A percentile compares a stretch with the other conserved stretches of the same genome.
Evolutionary conservation across 768 basidiomycete species (phyloP).

Genomic region (Amanita exitialis): DNA sequence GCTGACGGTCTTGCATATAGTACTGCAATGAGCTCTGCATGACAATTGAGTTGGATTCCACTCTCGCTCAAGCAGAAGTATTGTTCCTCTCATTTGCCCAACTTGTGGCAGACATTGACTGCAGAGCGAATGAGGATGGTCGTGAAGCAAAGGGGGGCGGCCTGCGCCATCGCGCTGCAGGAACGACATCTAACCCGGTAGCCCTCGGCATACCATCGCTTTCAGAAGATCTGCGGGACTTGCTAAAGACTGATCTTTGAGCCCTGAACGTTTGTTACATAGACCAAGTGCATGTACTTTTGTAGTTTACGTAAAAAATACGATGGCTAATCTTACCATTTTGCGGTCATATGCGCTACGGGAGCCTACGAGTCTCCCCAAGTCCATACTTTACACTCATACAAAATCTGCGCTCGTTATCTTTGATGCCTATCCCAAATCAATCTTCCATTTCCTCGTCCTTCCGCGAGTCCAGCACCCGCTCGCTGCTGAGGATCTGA

Average conservation of each 20-base stretch:
- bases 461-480: slow-evolving; percentile 47
- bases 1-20: slow-evolving; percentile 20
- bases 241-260: slow-evolving; percentile 37
- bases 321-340: slow-evolving; percentile 40
- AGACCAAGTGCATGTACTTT: no score
- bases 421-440: slow-evolving; percentile 73
- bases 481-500: slow-evolving; percentile 26
- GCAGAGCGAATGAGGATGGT: slow-evolving; percentile 53
- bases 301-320: not conserved
- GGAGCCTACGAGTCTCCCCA: slow-evolving; percentile 43
- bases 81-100: slow-evolving; percentile 88
- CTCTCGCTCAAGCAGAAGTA: slow-evolving; percentile 94
- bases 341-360: slow-evolving; percentile 52
- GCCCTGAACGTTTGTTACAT: no score
- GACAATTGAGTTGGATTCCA: slow-evolving; percentile 95
- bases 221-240: slow-evolving; percentile 52
- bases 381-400: slow-evolving; percentile 49
- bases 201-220: slow-evolving; percentile 15
- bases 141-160: slow-evolving; percentile 24
- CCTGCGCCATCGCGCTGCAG: slow-evolving; percentile 13
- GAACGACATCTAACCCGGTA: not conserved
- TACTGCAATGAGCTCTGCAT: slow-evolving; percentile 94
- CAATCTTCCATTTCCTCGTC: slow-evolving; percentile 81
- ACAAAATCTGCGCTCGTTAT: slow-evolving; percentile 50
- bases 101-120: slow-evolving; percentile 83